These are phyloP conservation scores for Nymphaea thermarum DNA, from an alignment of 164 flowering plant species.

Conservation along the genomic window DNA sequence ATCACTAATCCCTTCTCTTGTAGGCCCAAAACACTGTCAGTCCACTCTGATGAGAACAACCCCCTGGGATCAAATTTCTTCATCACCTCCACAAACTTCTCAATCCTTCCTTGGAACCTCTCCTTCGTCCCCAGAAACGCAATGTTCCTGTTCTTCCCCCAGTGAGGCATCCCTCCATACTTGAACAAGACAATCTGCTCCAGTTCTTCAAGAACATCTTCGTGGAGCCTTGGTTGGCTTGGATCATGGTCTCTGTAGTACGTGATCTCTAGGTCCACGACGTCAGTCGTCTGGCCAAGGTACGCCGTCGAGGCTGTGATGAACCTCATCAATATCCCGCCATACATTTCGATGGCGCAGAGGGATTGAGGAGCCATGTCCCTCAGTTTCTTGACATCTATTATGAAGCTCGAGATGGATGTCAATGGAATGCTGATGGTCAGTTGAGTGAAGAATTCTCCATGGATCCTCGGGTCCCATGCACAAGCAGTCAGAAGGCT, in stretches of 20 bases:
- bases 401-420: neutral
- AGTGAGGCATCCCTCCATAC: neutral
- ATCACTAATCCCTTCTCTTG: neutral
- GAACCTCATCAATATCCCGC: neutral
- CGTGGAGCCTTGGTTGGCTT: neutral
- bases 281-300: neutral
- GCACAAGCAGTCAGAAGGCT: neutral
- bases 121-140: neutral
- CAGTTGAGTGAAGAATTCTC: neutral
- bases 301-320: neutral
- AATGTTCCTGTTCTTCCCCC: neutral
- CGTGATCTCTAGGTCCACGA: neutral
- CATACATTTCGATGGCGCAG: neutral
- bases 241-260: neutral
- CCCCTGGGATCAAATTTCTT: neutral
- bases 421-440: neutral
- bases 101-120: neutral
- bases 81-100: neutral
- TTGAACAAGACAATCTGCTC: neutral
- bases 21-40: neutral
- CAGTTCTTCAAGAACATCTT: neutral
- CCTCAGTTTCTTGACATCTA: neutral
- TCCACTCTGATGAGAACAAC: neutral
- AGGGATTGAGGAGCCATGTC: neutral
- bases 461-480: neutral